phyloP scores from a whole-genome alignment of 2,329 filamentous ascomycete genomes.

The Sporothrix variecibatus region DNA sequence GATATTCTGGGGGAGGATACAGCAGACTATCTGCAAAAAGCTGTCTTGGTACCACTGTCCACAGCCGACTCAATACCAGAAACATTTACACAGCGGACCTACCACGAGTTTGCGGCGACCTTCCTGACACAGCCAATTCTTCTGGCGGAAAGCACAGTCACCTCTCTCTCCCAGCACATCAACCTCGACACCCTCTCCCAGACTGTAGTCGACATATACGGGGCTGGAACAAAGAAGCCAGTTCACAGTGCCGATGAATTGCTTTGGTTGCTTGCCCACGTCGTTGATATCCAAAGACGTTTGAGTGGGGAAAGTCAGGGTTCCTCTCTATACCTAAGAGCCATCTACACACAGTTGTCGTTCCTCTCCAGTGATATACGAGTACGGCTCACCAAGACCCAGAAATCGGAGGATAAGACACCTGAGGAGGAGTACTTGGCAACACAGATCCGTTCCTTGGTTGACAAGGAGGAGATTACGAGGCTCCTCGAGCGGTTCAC shows the following conservation, averaged over 20 bases:
- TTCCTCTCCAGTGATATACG: conserved; percentile 54
- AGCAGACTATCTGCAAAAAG: conserved; percentile 27
- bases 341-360: conserved; percentile 57
- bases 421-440: conserved; percentile 59
- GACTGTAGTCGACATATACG: conserved; percentile 44
- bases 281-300: conserved; percentile 58
- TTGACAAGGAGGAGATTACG: conserved; percentile 74
- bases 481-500: conserved; percentile 54
- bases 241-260: conserved; percentile 45
- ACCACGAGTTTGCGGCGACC: conserved; percentile 42
- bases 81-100: conserved; percentile 33
- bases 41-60: conserved; percentile 30
- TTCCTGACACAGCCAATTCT: conserved; percentile 44
- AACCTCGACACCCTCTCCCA: conserved; percentile 45
- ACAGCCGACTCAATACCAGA: not conserved
- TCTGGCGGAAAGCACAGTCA: conserved; percentile 46
- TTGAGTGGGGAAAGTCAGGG: conserved; percentile 39
- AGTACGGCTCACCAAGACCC: conserved; percentile 42
- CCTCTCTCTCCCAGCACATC: conserved; percentile 42
- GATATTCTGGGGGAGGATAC: conserved; percentile 10
- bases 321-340: conserved; percentile 49
- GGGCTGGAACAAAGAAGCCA: conserved; percentile 32
- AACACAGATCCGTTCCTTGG: conserved; percentile 67
- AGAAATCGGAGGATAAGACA: conserved; percentile 29
- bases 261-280: conserved; percentile 68